Evolutionary conservation across 1,139 yeast species (phyloP).

Genomic region (Candida sanyaensis): DNA sequence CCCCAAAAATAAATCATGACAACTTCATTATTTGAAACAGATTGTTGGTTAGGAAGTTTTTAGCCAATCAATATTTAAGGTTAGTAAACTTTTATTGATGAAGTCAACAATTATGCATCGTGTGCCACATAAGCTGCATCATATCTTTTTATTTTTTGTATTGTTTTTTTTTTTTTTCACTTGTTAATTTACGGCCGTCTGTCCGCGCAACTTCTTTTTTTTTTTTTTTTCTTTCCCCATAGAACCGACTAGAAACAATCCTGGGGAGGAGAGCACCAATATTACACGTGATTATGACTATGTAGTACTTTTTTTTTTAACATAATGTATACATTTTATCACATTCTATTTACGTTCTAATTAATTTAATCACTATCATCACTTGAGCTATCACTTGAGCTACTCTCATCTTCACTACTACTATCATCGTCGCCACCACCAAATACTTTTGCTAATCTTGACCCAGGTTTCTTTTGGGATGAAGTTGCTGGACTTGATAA

Average conservation of each 20-base stretch:
- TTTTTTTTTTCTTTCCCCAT: too few relatives aligned
- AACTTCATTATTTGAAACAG: too few relatives aligned
- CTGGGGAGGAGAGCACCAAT: not conserved
- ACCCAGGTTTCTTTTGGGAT: not conserved
- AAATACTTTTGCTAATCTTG: not conserved
- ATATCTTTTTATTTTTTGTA: not conserved
- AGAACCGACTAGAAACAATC: not conserved
- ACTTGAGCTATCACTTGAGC: too few relatives aligned
- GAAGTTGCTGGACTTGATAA: not conserved
- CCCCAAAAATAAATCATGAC: too few relatives aligned
- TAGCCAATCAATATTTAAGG: not conserved
- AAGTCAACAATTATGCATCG: not conserved
- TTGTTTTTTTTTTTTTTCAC: not conserved
- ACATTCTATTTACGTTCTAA: too few relatives aligned
- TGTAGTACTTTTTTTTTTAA: not conserved
- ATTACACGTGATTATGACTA: not conserved
- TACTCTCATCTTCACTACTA: not conserved
- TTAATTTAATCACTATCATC: not conserved
- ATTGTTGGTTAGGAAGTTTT: not conserved
- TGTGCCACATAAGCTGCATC: not conserved
- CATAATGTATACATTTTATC: too few relatives aligned
- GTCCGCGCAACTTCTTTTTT: too few relatives aligned
- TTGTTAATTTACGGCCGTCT: not conserved
- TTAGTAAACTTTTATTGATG: not conserved
- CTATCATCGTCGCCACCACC: conserved; percentile 1